Evolutionary conservation across 1,284 basidiomycete genomes (phyloP).

Genomic region (Rhodotorula glutinis): DNA sequence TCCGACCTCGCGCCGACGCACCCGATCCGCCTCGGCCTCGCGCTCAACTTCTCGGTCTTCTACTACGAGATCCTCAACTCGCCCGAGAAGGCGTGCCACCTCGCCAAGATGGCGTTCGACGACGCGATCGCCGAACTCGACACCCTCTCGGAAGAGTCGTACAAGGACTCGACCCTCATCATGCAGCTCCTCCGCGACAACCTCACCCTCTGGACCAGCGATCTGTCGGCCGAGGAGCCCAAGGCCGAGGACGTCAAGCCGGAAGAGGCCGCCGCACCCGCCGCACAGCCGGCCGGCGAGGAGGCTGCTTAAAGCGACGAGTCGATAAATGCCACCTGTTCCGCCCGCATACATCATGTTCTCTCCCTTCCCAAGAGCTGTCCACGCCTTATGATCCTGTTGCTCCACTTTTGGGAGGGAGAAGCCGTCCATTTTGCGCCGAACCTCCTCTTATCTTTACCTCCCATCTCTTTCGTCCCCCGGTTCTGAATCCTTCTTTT

Average conservation of each 20-base stretch:
- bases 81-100: slow-evolving; percentile 97
- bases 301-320: slow-evolving; percentile 3
- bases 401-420: background rate
- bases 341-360: background rate
- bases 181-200: slow-evolving; percentile 99
- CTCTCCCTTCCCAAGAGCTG: background rate
- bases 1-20: slow-evolving; percentile 95
- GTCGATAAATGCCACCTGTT: too few species aligned
- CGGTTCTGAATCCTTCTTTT: background rate
- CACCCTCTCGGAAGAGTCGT: slow-evolving; percentile 98
- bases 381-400: background rate
- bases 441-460: too few species aligned
- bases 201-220: slow-evolving; percentile 60
- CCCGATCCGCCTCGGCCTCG: slow-evolving; percentile 98
- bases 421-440: too few species aligned
- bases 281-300: slow-evolving; percentile 7
- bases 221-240: slow-evolving; percentile 29
- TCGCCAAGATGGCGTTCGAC: slow-evolving; percentile 99
- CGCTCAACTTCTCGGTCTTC: slow-evolving; percentile 99
- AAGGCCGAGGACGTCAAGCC: slow-evolving; percentile 25
- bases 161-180: slow-evolving; percentile 75
- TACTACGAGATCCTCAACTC: slow-evolving; percentile 99
- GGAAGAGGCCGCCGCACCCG: slow-evolving; percentile 13
- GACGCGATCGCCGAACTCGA: slow-evolving; percentile 99
- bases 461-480: background rate